phyloP scores from a whole-genome alignment of 306 rosid species.

The Fragaria iinumae region DNA sequence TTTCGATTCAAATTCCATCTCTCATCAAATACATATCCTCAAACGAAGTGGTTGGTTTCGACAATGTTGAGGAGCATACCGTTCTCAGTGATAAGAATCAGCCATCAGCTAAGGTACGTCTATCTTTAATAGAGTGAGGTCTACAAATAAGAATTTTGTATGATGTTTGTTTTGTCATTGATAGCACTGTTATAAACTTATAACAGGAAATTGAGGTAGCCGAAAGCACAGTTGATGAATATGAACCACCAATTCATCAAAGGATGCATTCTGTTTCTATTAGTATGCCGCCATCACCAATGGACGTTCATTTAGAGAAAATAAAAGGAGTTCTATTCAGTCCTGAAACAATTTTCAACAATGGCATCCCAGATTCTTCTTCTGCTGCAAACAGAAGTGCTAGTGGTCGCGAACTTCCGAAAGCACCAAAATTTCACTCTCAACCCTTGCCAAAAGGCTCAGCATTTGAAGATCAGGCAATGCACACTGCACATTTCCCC shows the following conservation, averaged over 20 bases:
- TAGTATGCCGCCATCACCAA: constrained; percentile 73
- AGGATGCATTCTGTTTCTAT: constrained; percentile 53
- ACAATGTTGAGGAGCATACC: constrained; percentile 25
- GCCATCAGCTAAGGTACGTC: constrained; percentile 40
- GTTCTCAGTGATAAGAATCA: constrained; percentile 13
- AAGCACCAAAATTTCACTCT: constrained; percentile 46
- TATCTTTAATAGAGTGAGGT: neutral
- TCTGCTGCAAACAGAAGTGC: neutral
- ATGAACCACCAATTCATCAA: constrained; percentile 41
- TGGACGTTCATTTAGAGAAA: constrained; percentile 27
- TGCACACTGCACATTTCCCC: constrained; percentile 1
- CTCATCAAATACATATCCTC: constrained; percentile 54
- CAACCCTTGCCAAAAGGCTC: constrained; percentile 61
- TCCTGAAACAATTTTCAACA: constrained; percentile 34
- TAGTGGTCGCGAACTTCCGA: constrained; percentile 24
- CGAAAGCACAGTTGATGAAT: constrained; percentile 26
- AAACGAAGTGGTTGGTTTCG: constrained; percentile 52
- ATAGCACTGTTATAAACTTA: constrained; percentile 3
- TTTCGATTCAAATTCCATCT: constrained; percentile 49
- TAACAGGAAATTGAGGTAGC: constrained; percentile 41
- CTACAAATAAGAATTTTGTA: neutral
- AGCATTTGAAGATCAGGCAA: constrained; percentile 21
- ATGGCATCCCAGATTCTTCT: constrained; percentile 21
- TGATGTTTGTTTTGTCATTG: neutral
- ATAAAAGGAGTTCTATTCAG: constrained; percentile 38